Evolutionary conservation across 768 basidiomycete genomes (phyloP).

Genomic region (Tulasnella sp.): DNA sequence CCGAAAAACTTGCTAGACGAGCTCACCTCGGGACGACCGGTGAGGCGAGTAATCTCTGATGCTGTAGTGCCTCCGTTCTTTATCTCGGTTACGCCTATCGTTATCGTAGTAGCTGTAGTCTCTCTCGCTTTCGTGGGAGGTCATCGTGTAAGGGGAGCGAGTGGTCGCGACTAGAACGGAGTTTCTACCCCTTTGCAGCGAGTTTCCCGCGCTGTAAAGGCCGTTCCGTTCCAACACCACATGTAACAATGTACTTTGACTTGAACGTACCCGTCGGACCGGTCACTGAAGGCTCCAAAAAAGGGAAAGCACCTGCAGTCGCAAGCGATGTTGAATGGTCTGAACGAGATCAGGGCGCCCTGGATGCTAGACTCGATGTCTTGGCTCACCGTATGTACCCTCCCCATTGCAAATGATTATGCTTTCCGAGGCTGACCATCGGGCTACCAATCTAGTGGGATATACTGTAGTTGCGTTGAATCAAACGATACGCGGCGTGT

Average conservation of each 20-base stretch:
- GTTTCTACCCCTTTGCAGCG: background rate
- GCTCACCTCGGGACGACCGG: background rate
- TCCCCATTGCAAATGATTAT: background rate
- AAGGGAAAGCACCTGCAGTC: background rate
- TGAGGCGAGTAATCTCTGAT: background rate
- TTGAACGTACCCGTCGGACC: slow-evolving; percentile 24
- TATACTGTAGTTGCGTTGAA: slow-evolving; percentile 74
- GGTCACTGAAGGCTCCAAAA: background rate
- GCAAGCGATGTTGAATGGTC: slow-evolving; percentile 5
- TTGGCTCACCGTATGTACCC: background rate
- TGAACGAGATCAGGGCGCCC: slow-evolving; percentile 19
- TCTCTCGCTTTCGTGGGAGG: slow-evolving; percentile 1
- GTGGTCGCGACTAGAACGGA: background rate
- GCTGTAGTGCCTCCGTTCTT: background rate
- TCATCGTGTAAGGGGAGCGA: background rate
- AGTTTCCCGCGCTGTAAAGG: background rate
- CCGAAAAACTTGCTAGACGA: background rate
- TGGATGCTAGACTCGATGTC: slow-evolving; percentile 15
- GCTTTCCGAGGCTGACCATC: background rate
- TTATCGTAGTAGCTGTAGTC: background rate
- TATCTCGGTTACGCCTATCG: background rate
- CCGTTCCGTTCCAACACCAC: background rate
- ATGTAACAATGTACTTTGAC: slow-evolving; percentile 22
- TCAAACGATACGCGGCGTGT: slow-evolving; percentile 59
- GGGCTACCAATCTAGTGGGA: slow-evolving; percentile 54